Conservation (phyloP, 352 stramenopile genomes). For the Globisporangium cederbergense region DNA sequence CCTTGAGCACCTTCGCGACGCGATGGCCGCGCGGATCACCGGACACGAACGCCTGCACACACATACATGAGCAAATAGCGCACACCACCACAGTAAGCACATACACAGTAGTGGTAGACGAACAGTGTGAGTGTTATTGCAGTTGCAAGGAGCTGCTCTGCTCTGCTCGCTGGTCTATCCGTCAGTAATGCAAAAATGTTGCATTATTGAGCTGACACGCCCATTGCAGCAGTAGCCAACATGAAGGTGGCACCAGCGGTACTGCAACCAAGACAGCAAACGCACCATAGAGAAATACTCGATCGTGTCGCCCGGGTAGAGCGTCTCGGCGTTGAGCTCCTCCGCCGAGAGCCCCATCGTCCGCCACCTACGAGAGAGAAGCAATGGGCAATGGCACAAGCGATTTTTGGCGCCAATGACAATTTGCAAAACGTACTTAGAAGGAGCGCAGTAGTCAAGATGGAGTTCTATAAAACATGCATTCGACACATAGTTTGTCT, state of each 20-base stretch:
- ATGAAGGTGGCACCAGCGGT: too few species aligned
- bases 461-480: not conserved
- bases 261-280: not conserved
- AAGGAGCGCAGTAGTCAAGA: slow-evolving; percentile 8
- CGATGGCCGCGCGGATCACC: slow-evolving; percentile 64
- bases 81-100: not conserved
- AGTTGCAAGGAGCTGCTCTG: too few species aligned
- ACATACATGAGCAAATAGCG: not conserved
- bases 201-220: not conserved
- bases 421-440: slow-evolving; percentile 12
- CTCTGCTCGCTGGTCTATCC: too few species aligned
- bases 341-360: slow-evolving; percentile 44
- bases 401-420: slow-evolving; percentile 20
- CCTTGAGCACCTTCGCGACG: slow-evolving; percentile 52
- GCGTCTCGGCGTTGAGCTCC: slow-evolving; percentile 53
- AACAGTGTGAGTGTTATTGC: too few species aligned
- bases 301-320: slow-evolving; percentile 69
- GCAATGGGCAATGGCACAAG: not conserved
- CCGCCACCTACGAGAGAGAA: not conserved
- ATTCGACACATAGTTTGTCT: too few species aligned
- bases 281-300: slow-evolving; percentile 77
- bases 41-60: slow-evolving; percentile 58
- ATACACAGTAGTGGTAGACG: not conserved
- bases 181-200: not conserved
- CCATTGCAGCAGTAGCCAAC: not conserved